Evolutionary conservation across 108 stramenopile genomes (phyloP).

Genomic region (Epipyxis sp.): DNA sequence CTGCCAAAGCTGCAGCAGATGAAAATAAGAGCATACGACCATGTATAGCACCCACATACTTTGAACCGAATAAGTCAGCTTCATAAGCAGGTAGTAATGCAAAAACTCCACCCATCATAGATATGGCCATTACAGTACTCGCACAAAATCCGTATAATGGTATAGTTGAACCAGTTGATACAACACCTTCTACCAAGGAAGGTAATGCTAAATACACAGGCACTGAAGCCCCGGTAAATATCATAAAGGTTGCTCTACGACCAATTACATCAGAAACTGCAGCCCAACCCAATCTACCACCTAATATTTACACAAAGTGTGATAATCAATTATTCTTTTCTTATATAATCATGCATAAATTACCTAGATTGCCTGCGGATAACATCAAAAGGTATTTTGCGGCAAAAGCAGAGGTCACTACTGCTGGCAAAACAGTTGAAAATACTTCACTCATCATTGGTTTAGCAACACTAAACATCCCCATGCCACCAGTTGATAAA

Average conservation of each 20-base stretch:
- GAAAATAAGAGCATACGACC: constrained; percentile 69
- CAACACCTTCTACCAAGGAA: constrained; percentile 35
- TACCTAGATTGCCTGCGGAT: constrained; percentile 63
- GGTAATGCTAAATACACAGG: constrained; percentile 56
- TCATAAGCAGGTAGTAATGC: constrained; percentile 75
- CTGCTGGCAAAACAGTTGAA: constrained; percentile 61
- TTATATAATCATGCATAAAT: too few species aligned
- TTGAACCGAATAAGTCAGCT: constrained; percentile 72
- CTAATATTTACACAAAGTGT: neutral
- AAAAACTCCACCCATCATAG: constrained; percentile 71
- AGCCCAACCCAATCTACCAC: constrained; percentile 75
- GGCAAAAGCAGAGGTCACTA: constrained; percentile 59
- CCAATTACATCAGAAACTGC: constrained; percentile 66
- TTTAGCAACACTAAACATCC: constrained; percentile 70
- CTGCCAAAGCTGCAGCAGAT: constrained; percentile 56
- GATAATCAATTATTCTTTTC: too few species aligned
- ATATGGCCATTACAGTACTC: constrained; percentile 63
- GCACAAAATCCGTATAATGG: constrained; percentile 64
- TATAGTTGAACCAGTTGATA: constrained; percentile 45
- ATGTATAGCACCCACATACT: constrained; percentile 71
- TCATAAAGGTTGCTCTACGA: constrained; percentile 58
- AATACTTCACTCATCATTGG: constrained; percentile 78
- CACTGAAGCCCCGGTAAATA: constrained; percentile 65
- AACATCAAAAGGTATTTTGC: constrained; percentile 51
- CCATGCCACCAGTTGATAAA: constrained; percentile 68